Evolutionary conservation across 306 rosid genomes (phyloP), one percentile per base, ranked within the genome.

Genomic region (Hippophae rhamnoides): DNA sequence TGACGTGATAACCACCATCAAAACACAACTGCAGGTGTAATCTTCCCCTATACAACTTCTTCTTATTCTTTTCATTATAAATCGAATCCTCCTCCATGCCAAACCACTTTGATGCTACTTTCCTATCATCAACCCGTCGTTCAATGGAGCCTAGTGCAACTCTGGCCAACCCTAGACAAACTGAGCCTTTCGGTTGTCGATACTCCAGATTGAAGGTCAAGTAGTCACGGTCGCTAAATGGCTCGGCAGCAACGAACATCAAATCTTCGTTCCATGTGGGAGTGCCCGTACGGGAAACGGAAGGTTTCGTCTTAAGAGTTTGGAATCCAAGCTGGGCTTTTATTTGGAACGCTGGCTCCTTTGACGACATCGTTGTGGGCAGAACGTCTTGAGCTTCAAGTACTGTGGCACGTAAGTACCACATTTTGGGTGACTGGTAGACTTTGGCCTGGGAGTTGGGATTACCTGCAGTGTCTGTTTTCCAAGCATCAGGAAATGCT

Each of bases 1-100:
- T 85, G 81, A 90, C 98, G 70, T 90, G 96, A 61, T 87, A 90
- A 1, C 98, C 98, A 0, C 98, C 98, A 9, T 90, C 98, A 7
- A 83, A 90, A 46, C 89, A 90, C 14, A 90, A 52, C 8, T 94
- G 77, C 8, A 90, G 50, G 44, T 81, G 96, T 64, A 85, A 14
- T 54, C 89, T 81, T 0, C 90, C 95, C 8, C 70, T 87, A 59
- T 77, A 82, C 14, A 38, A 6, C 5, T 61, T 63, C 61, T 76
- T 76, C 26, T 74, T 18, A 18, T 18, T 78, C 9, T 77, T 79
- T 0, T 54, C 61, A 40, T 60, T 65, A 0, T 63, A 65, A 27
- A 67, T 72, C 26, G 53, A 31, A 31, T 31, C 5, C 38, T 31
- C 38, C 38, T 81, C 90, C 3, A 90, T 68, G 7, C 52, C 74